Evolutionary conservation across 805 yeast genomes (phyloP).

Genomic region (Starmera amethionina): DNA sequence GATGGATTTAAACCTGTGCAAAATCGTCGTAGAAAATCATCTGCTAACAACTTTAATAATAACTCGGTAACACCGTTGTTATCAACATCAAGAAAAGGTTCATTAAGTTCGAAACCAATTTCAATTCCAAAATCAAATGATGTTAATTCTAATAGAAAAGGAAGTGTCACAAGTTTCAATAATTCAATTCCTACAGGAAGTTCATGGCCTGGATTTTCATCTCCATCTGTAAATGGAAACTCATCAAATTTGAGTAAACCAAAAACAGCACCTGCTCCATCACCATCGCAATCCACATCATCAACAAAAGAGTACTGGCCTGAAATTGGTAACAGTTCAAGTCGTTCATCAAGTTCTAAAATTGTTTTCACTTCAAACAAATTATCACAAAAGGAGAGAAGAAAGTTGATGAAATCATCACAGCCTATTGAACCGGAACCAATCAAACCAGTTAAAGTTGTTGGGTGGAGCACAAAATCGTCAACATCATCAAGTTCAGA

Average conservation of each 20-base stretch:
- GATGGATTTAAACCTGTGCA: slow-evolving; percentile 25
- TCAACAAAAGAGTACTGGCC: not conserved
- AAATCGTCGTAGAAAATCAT: slow-evolving; percentile 22
- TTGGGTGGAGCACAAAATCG: too few species aligned
- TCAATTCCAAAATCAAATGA: too few species aligned
- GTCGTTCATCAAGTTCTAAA: slow-evolving; percentile 7
- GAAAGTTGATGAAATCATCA: slow-evolving; percentile 26
- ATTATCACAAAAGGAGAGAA: slow-evolving; percentile 51
- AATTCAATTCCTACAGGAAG: too few species aligned
- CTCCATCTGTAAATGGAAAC: too few species aligned
- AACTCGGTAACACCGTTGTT: not conserved
- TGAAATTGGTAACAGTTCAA: slow-evolving; percentile 2
- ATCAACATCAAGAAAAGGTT: not conserved
- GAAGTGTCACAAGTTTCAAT: too few species aligned
- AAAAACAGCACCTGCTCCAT: slow-evolving; percentile 1
- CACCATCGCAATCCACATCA: slow-evolving; percentile 1
- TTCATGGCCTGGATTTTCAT: too few species aligned
- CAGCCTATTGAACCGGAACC: slow-evolving; percentile 2
- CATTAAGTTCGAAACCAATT: too few species aligned
- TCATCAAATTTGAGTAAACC: too few species aligned
- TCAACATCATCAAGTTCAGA: slow-evolving; percentile 1
- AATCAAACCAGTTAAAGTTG: not conserved
- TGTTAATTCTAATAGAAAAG: too few species aligned
- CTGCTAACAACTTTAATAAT: slow-evolving; percentile 6
- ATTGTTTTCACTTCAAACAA: slow-evolving; percentile 7